Base-by-base conservation (phyloP, 306 rosid species). In the Lablab purpureus region DNA sequence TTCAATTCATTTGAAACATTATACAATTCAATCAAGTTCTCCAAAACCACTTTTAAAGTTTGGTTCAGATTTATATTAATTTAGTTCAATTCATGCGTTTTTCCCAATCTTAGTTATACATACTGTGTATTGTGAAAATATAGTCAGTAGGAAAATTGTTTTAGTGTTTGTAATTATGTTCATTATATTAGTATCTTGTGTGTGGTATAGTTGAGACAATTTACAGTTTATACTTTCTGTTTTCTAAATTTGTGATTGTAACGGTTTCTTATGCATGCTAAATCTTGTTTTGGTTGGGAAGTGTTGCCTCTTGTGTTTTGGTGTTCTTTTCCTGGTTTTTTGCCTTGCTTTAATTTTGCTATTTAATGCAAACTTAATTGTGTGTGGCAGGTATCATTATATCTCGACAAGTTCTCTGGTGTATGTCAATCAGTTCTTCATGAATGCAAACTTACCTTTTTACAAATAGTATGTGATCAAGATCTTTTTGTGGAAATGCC, bases 401-500 rank as follows among this genome's bases (percentile, higher is more conserved):
- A 95, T 83, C 90, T 92, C 50, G 99, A 95, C 85, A 95, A 95
- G 84, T 95, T 95, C 83, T 92, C 99, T 58, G 99, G 99, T 52
- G 94, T 95, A 66, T 95, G 99, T 70, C 99, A 92, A 85, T 79
- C 91, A 2, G 93, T 93, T 77, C 95, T 95, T 84, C 99, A 95
- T 50, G 99, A 95, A 72, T 91, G 99, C 93, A 95, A 92, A 84
- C 99, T 95, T 77, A 86, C 98, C 69, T 93, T 91, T 86, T 83
- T 95, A 72, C 99, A 93, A 86, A 90, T 95, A 72, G 73, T 93
- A 79, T 95, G 98, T 63, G 99, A 95, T 82, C 99, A 95, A 18
- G 99, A 95, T 86, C 98, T 95, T 63, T 95, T 95, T 84, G 96
- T 95, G 74, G 99, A 95, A 91, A 95, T 95, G 99, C 99, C 99